Conservation (phyloP, 805 yeast genomes). For the Candida peoriensis region DNA sequence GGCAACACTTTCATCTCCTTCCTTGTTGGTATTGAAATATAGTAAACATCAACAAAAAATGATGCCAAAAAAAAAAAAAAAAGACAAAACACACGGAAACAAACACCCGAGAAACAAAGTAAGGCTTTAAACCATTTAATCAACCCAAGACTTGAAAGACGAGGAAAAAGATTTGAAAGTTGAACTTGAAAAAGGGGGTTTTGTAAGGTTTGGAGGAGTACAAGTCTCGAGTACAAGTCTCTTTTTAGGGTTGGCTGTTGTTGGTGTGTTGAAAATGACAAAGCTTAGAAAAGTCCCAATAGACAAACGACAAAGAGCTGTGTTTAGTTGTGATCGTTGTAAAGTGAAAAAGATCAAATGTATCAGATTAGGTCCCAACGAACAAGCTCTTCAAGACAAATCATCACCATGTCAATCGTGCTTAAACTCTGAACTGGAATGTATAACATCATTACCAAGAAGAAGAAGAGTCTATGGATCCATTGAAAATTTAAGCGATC, state of each 20-base stretch:
- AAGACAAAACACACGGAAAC: too few relatives aligned
- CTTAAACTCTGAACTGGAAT: conserved; percentile 30
- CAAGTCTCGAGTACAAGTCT: too few relatives aligned
- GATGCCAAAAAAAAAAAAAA: too few relatives aligned
- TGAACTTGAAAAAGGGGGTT: too few relatives aligned
- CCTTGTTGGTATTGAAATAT: too few relatives aligned
- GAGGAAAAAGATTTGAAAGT: too few relatives aligned
- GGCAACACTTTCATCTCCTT: too few relatives aligned
- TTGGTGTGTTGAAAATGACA: conserved; percentile 36
- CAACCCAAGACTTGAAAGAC: too few relatives aligned
- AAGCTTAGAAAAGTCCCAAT: conserved; percentile 34
- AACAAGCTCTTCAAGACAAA: conserved; percentile 27
- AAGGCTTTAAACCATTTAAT: too few relatives aligned
- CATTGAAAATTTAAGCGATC: conserved; percentile 37
- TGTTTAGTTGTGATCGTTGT: conserved; percentile 42
- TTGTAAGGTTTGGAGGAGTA: too few relatives aligned
- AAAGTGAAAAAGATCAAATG: conserved; percentile 40
- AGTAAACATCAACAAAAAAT: too few relatives aligned
- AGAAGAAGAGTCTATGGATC: conserved; percentile 38
- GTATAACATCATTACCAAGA: conserved; percentile 38
- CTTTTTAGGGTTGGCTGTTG: conserved; percentile 62
- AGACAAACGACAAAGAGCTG: conserved; percentile 35
- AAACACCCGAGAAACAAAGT: too few relatives aligned
- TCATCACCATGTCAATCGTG: conserved; percentile 37
- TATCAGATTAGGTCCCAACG: conserved; percentile 28